Evolutionary conservation across 345 rosid species (phyloP).

Genomic region (Capsella bursapastoris): DNA sequence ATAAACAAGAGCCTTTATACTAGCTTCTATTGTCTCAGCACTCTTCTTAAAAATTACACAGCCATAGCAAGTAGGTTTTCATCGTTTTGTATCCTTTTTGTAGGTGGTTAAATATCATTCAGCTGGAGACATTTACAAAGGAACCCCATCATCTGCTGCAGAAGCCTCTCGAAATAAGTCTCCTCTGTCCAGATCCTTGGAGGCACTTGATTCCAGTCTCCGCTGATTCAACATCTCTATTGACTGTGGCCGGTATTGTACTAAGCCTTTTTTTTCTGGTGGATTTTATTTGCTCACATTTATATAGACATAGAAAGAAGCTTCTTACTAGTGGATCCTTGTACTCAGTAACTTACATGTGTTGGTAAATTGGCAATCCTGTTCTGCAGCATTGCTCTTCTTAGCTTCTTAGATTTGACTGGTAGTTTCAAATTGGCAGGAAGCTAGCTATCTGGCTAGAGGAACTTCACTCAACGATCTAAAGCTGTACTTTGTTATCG

Average conservation of each 20-base stretch:
- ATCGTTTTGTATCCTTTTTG: slow-evolving; percentile 10
- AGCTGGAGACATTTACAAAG: slow-evolving; percentile 49
- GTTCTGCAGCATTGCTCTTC: slow-evolving; percentile 3
- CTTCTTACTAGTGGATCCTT: background rate
- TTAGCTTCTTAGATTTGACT: slow-evolving; percentile 5
- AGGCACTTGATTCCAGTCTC: slow-evolving; percentile 55
- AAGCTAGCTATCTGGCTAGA: slow-evolving; percentile 20
- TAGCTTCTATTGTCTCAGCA: background rate
- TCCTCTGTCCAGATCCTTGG: slow-evolving; percentile 52
- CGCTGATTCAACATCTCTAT: slow-evolving; percentile 12
- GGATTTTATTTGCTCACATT: background rate
- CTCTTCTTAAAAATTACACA: background rate
- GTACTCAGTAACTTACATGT: background rate
- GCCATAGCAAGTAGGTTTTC: slow-evolving; percentile 4
- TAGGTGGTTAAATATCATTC: slow-evolving; percentile 41
- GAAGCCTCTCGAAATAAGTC: slow-evolving; percentile 60
- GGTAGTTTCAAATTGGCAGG: slow-evolving; percentile 33
- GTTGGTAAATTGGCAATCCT: background rate
- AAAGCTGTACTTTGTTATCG: slow-evolving; percentile 6
- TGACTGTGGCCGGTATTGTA: slow-evolving; percentile 10
- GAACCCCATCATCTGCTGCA: slow-evolving; percentile 51
- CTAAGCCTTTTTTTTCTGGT: slow-evolving; percentile 5
- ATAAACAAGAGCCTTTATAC: background rate
- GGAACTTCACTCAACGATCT: slow-evolving; percentile 13
- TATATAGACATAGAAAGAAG: background rate